Evolutionary conservation across 441 rosid species (phyloP).

Genomic region (Erodium moschatum): DNA sequence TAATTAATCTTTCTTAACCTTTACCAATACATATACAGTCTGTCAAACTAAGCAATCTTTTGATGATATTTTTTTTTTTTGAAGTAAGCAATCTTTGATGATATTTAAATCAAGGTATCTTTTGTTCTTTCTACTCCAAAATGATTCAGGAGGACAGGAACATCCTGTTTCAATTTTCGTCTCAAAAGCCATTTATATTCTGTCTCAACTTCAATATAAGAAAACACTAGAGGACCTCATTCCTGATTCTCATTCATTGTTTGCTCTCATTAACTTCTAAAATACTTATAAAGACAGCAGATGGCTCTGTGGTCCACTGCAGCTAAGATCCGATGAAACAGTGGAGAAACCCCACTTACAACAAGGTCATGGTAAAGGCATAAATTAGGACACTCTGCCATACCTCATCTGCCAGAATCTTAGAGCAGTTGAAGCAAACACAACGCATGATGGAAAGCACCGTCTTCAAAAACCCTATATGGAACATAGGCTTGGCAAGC

Average conservation of each 20-base stretch:
- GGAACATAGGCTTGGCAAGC: constrained; percentile 98
- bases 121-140: background rate
- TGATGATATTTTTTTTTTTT: too few species aligned
- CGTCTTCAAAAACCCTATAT: constrained; percentile 87
- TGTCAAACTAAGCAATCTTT: background rate
- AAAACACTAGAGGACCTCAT: background rate
- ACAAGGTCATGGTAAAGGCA: too few species aligned
- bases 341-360: too few species aligned
- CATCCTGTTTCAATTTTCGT: background rate
- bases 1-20: background rate
- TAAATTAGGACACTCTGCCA: background rate
- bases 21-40: background rate
- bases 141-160: too few species aligned
- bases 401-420: constrained; percentile 87
- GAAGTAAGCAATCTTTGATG: too few species aligned
- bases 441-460: constrained; percentile 85
- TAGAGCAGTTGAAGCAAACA: constrained; percentile 95
- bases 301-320: background rate
- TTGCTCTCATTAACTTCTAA: background rate
- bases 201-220: background rate
- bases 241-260: background rate
- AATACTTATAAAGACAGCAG: background rate
- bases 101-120: background rate
- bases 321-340: background rate
- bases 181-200: background rate